These are phyloP conservation scores for Cytospora paraplurivora DNA, from an alignment of 2,329 filamentous ascomycete species.

Conservation along the genomic window DNA sequence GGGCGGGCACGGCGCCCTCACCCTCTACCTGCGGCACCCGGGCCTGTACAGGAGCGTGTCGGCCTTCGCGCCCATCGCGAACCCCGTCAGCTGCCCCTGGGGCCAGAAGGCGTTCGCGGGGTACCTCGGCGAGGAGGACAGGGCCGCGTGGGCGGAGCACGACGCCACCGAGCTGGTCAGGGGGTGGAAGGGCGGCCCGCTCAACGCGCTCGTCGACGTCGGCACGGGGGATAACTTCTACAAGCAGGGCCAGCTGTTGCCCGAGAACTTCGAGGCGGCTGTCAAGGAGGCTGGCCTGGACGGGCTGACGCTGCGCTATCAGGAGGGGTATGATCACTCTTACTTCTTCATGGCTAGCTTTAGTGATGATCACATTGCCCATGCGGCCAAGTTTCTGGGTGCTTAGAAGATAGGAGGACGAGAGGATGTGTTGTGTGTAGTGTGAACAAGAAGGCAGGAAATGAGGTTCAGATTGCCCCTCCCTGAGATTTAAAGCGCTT, in stretches of 20 bases:
- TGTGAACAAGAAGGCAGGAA: constrained; percentile 4
- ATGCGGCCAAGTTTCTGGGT: constrained; percentile 81
- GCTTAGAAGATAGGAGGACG: constrained; percentile 31
- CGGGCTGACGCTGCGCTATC: constrained; percentile 78
- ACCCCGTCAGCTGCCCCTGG: constrained; percentile 86
- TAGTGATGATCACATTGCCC: constrained; percentile 84
- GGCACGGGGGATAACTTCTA: constrained; percentile 97
- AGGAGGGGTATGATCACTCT: constrained; percentile 92
- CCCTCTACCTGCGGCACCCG: constrained; percentile 88
- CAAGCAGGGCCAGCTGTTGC: constrained; percentile 87
- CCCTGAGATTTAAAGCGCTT: constrained; percentile 2
- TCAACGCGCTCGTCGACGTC: constrained; percentile 86
- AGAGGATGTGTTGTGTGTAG: neutral
- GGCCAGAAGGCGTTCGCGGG: constrained; percentile 92
- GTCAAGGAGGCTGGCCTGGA: constrained; percentile 74
- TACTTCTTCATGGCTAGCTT: constrained; percentile 97
- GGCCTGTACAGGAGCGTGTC: constrained; percentile 86
- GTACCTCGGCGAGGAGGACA: constrained; percentile 75
- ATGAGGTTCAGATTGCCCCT: neutral
- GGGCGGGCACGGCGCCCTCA: constrained; percentile 95
- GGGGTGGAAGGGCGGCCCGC: constrained; percentile 66
- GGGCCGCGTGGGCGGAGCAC: constrained; percentile 80
- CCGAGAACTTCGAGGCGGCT: constrained; percentile 86
- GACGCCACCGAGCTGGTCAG: constrained; percentile 90
- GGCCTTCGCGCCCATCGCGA: constrained; percentile 87